Percentiles rank a stretch among this genome's conserved stretches.
These are phyloP conservation scores for Ceratocystis huliohia DNA, from an alignment of 2,329 filamentous ascomycete species.

Conservation along the genomic window DNA sequence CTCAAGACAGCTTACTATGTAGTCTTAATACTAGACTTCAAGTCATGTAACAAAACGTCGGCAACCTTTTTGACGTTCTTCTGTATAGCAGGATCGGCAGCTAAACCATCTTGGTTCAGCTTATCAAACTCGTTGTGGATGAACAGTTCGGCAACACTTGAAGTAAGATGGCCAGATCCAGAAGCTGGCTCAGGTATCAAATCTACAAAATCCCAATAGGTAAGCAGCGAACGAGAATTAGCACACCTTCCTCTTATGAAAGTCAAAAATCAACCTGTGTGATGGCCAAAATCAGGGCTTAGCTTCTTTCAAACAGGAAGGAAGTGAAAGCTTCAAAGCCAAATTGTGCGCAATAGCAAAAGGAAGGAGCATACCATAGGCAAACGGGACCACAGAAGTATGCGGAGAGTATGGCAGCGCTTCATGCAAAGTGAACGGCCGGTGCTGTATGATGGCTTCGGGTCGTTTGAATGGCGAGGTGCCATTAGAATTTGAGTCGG, in stretches of 20 bases:
- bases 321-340: neutral
- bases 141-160: constrained; percentile 40
- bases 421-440: constrained; percentile 55
- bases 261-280: constrained; percentile 6
- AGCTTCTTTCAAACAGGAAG: neutral
- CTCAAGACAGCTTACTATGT: constrained; percentile 42
- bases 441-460: constrained; percentile 20
- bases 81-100: constrained; percentile 44
- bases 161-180: constrained; percentile 42
- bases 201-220: constrained; percentile 32
- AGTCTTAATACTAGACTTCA: constrained; percentile 58
- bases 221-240: constrained; percentile 4
- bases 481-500: constrained; percentile 16
- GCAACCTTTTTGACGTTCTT: constrained; percentile 58
- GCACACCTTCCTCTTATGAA: constrained; percentile 17
- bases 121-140: constrained; percentile 46
- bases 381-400: constrained; percentile 66
- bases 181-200: constrained; percentile 54
- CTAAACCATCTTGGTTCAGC: constrained; percentile 55
- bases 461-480: constrained; percentile 15
- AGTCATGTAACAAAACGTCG: constrained; percentile 59
- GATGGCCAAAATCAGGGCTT: neutral
- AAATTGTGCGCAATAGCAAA: neutral
- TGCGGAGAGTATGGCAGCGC: constrained; percentile 73
- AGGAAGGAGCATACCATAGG: constrained; percentile 43